These are phyloP conservation scores for Tothia fuscella DNA, from an alignment of 2,329 filamentous ascomycete species.

Conservation along the genomic window DNA sequence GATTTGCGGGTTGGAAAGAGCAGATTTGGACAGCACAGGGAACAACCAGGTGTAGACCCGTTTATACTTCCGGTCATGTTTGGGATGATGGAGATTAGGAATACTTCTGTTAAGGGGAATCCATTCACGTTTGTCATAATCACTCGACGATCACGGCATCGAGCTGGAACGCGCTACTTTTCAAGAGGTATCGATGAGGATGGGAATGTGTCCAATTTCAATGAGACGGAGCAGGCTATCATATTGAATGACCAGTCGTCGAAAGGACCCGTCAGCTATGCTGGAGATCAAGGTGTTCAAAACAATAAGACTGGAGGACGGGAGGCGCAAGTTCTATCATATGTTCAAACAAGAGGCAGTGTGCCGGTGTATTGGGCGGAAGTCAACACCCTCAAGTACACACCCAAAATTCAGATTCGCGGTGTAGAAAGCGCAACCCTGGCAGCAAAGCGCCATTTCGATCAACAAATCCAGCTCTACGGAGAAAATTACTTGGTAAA, in stretches of 20 bases:
- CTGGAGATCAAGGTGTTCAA: constrained; percentile 62
- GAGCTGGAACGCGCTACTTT: constrained; percentile 88
- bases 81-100: constrained; percentile 85
- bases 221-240: constrained; percentile 90
- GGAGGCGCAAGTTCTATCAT: constrained; percentile 83
- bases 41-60: constrained; percentile 70
- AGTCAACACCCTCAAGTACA: constrained; percentile 85
- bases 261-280: constrained; percentile 66
- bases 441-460: constrained; percentile 76
- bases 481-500: constrained; percentile 97
- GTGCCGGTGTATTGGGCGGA: constrained; percentile 95
- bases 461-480: constrained; percentile 85
- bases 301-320: constrained; percentile 58
- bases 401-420: constrained; percentile 77
- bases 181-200: constrained; percentile 87
- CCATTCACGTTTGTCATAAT: constrained; percentile 78
- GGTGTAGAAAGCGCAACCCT: constrained; percentile 67
- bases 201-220: constrained; percentile 96
- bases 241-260: constrained; percentile 71
- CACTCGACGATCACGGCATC: constrained; percentile 75
- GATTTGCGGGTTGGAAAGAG: constrained; percentile 57
- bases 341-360: constrained; percentile 92
- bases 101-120: constrained; percentile 74
- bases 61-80: constrained; percentile 94
- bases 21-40: constrained; percentile 33